Percentiles rank a stretch among this genome's conserved stretches.
These are phyloP conservation scores for Lipomyces yamanashiensis DNA, from an alignment of 805 yeast genomes.

Conservation along the genomic window DNA sequence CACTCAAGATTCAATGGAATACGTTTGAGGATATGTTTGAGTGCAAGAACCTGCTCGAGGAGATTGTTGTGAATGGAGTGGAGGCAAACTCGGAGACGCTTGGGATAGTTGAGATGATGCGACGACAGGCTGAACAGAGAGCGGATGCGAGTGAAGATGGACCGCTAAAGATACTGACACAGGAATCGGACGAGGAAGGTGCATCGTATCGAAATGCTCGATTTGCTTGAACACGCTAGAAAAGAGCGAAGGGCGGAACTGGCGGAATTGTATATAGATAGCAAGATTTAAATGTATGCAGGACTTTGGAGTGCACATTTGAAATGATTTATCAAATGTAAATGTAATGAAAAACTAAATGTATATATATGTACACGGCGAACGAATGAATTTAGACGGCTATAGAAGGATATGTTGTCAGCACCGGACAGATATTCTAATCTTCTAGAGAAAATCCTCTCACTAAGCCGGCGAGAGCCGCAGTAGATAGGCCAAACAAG, in stretches of 20 bases:
- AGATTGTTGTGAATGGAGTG: constrained; percentile 51
- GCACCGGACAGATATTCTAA: not conserved
- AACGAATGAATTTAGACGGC: constrained; percentile 21
- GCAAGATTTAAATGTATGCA: not conserved
- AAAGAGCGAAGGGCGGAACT: not conserved
- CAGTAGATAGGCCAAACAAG: too few species aligned
- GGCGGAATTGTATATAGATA: not conserved
- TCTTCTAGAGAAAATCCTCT: too few species aligned
- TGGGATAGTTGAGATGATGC: constrained; percentile 40
- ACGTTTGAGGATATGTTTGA: constrained; percentile 47
- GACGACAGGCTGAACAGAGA: constrained; percentile 11
- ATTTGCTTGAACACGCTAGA: constrained; percentile 6
- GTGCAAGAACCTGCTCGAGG: constrained; percentile 47
- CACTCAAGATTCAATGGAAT: constrained; percentile 49
- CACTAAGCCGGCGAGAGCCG: not conserved
- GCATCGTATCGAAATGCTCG: constrained; percentile 23
- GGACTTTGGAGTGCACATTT: not conserved
- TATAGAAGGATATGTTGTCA: not conserved
- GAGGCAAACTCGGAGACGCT: constrained; percentile 47
- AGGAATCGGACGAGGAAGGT: constrained; percentile 21
- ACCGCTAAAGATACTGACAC: constrained; percentile 13
- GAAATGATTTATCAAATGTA: not conserved
- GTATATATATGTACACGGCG: constrained; percentile 2
- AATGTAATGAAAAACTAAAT: not conserved
- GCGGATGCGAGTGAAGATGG: constrained; percentile 7